Percentiles rank a stretch among this genome's conserved stretches.
phyloP scores from a whole-genome alignment of 2,329 filamentous ascomycete genomes.

The Alternaria conjuncta region DNA sequence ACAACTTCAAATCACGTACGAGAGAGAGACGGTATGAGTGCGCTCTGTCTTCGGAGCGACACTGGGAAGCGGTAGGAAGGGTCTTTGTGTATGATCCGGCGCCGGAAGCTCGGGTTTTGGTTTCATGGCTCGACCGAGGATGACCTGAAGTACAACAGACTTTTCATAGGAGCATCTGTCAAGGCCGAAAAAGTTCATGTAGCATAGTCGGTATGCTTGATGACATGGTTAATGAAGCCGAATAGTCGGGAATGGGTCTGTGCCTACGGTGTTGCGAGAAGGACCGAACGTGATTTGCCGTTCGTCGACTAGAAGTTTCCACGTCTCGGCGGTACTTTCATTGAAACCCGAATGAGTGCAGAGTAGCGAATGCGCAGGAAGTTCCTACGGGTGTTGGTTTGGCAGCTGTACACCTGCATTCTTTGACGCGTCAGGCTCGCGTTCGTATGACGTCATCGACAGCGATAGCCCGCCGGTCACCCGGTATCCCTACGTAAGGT shows the following conservation, averaged over 20 bases:
- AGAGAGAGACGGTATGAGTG: not conserved
- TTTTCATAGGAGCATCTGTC: not conserved
- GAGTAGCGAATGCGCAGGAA: not conserved
- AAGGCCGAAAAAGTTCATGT: not conserved
- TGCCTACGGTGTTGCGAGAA: not conserved
- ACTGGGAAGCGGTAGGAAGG: not conserved
- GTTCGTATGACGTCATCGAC: not conserved
- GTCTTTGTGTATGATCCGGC: not conserved
- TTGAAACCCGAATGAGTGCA: not conserved
- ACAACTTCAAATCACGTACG: not conserved
- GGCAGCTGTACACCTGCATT: not conserved
- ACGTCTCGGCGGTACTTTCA: not conserved
- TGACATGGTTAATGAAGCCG: not conserved
- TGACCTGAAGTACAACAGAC: not conserved
- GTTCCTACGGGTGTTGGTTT: not conserved
- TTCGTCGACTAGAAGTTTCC: not conserved
- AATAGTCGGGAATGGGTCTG: not conserved
- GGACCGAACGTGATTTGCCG: not conserved
- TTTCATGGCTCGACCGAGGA: not conserved
- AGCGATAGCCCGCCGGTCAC: not conserved
- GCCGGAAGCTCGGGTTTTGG: not conserved
- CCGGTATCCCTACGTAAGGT: not conserved
- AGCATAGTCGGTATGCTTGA: not conserved
- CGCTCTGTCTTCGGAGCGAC: not conserved
- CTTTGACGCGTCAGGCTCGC: not conserved